phyloP scores from a whole-genome alignment of 139 green algal genomes.

The Closterium sp. region DNA sequence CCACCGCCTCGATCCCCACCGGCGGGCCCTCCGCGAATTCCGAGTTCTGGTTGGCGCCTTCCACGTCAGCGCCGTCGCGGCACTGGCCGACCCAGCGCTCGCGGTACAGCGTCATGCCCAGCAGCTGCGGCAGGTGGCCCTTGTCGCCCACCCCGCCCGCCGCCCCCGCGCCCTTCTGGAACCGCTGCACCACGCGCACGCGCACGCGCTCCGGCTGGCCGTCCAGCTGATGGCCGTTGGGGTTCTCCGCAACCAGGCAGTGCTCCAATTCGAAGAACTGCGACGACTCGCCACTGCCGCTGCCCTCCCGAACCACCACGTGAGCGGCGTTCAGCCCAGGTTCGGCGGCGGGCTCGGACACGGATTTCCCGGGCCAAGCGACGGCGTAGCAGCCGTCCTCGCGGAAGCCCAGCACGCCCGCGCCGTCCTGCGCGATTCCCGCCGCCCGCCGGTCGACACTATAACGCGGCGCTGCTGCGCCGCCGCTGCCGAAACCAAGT shows the following conservation, averaged over 20 bases:
- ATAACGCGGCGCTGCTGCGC: neutral
- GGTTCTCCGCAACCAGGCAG: neutral
- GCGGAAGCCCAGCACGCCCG: neutral
- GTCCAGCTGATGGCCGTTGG: neutral
- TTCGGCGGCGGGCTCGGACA: neutral
- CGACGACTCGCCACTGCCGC: neutral
- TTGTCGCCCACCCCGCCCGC: neutral
- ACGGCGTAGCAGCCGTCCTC: conserved; percentile 1
- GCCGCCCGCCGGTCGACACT: neutral
- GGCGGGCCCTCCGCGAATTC: conserved; percentile 1
- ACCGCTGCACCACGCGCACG: neutral
- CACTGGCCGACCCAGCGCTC: neutral
- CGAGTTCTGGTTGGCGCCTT: neutral
- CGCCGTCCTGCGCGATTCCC: neutral
- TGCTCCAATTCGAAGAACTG: neutral
- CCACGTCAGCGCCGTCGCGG: neutral
- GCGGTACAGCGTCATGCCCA: conserved; percentile 2
- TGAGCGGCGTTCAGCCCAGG: neutral
- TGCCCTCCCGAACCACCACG: neutral
- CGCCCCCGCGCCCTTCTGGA: neutral
- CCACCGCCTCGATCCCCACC: neutral
- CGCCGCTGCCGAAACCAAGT: neutral
- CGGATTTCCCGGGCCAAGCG: neutral
- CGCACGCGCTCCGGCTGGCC: neutral
- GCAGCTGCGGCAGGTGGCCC: conserved; percentile 2